Conservation (phyloP, 1,139 yeast species). For the Saccharomyces uvarum region DNA sequence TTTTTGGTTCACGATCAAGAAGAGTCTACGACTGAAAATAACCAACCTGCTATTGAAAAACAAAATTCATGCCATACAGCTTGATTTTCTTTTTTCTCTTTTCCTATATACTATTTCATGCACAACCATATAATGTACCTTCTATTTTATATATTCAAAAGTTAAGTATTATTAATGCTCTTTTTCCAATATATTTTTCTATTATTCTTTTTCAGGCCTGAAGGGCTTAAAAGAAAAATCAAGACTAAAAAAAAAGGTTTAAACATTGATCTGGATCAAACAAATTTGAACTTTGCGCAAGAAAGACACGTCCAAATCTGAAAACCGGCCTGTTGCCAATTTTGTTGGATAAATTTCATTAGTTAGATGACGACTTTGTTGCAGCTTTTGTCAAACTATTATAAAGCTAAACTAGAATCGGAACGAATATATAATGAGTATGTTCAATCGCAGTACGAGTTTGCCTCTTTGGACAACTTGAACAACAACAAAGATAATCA, state of each 20-base stretch:
- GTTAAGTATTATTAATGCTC: background rate
- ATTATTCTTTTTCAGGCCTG: background rate
- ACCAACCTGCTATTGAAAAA: background rate
- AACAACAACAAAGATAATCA: constrained; percentile 15
- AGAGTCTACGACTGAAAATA: background rate
- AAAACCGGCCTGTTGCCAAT: background rate
- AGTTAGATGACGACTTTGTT: constrained; percentile 17
- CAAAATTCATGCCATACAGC: background rate
- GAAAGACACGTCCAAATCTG: background rate
- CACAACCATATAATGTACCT: background rate
- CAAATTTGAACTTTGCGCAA: background rate
- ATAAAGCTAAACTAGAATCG: constrained; percentile 22
- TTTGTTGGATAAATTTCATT: background rate
- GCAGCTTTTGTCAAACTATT: constrained; percentile 24
- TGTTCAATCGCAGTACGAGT: constrained; percentile 4
- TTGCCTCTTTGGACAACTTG: background rate
- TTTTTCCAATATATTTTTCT: background rate
- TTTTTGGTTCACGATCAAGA: background rate
- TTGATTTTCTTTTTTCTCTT: background rate
- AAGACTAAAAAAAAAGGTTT: background rate
- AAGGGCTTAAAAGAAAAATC: background rate
- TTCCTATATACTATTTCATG: background rate
- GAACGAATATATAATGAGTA: constrained; percentile 21
- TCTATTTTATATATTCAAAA: background rate
- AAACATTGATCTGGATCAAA: background rate